phyloP scores from a whole-genome alignment of 495 filamentous ascomycete genomes.

The Letharia columbiana region DNA sequence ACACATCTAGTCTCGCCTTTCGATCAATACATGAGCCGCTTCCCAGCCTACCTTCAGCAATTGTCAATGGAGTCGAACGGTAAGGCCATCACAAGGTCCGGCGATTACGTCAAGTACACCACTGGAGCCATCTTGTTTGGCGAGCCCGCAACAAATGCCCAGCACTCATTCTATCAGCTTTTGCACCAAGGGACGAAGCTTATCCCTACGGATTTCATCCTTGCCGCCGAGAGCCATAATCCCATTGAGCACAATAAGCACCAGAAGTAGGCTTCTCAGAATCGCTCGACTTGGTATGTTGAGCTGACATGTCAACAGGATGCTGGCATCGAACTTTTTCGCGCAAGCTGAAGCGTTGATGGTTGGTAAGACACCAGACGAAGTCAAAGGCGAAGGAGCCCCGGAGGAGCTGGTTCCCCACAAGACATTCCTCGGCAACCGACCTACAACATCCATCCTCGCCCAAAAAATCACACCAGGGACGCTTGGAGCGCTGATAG shows the following conservation, averaged over 20 bases:
- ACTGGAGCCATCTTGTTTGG: slow-evolving; percentile 93
- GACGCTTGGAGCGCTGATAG: slow-evolving; percentile 89
- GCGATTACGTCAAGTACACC: slow-evolving; percentile 91
- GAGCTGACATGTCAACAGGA: slow-evolving; percentile 38
- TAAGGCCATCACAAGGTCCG: slow-evolving; percentile 88
- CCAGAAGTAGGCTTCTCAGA: slow-evolving; percentile 54
- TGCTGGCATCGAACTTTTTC: slow-evolving; percentile 98
- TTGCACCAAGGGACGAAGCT: slow-evolving; percentile 98
- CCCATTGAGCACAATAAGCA: slow-evolving; percentile 84
- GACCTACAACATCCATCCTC: slow-evolving; percentile 89
- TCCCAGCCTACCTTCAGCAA: slow-evolving; percentile 98
- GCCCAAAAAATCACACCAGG: slow-evolving; percentile 90
- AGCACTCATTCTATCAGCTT: slow-evolving; percentile 99
- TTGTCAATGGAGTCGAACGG: slow-evolving; percentile 99
- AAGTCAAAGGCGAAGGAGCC: slow-evolving; percentile 84
- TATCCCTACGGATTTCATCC: slow-evolving; percentile 95
- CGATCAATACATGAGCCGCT: slow-evolving; percentile 97
- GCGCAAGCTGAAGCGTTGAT: slow-evolving; percentile 96
- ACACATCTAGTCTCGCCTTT: slow-evolving; percentile 97
- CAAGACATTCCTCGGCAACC: slow-evolving; percentile 98
- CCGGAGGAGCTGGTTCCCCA: slow-evolving; percentile 81
- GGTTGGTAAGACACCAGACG: slow-evolving; percentile 89
- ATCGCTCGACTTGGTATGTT: not conserved
- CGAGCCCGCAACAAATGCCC: slow-evolving; percentile 96
- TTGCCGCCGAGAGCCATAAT: slow-evolving; percentile 94